Percentiles rank a stretch among this genome's conserved stretches.
These are phyloP conservation scores for Cytospora leucostoma DNA, from an alignment of 2,329 filamentous ascomycete species.

Conservation along the genomic window DNA sequence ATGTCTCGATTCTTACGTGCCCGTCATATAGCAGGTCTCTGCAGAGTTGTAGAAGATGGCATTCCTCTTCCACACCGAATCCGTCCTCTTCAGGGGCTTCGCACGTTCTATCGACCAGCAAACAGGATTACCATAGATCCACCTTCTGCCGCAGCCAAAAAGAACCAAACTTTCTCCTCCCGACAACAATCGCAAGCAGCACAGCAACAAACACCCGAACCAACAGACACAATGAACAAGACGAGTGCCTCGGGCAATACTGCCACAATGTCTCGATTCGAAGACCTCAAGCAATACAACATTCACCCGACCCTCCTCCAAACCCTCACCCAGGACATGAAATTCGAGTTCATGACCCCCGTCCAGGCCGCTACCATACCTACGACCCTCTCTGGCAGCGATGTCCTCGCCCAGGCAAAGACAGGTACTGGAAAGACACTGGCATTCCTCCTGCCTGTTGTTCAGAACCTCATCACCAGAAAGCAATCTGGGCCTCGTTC, in stretches of 20 bases:
- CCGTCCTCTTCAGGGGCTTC: background rate
- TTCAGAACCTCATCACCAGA: constrained; percentile 69
- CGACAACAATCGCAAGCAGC: background rate
- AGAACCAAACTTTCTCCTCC: background rate
- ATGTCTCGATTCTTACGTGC: background rate
- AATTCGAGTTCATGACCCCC: constrained; percentile 56
- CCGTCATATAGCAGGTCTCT: background rate
- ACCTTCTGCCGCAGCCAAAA: background rate
- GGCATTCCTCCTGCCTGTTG: constrained; percentile 79
- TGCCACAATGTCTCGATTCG: constrained; percentile 40
- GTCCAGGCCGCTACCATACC: constrained; percentile 56
- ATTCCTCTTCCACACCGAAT: background rate
- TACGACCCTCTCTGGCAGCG: constrained; percentile 48
- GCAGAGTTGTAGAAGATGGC: background rate
- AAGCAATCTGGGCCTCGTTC: constrained; percentile 30
- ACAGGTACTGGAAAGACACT: constrained; percentile 87
- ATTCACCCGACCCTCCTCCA: constrained; percentile 50
- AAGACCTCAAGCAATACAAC: constrained; percentile 44
- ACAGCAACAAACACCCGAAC: background rate
- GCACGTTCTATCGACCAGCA: background rate
- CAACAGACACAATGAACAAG: background rate
- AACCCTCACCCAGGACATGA: constrained; percentile 51
- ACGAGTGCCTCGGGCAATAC: constrained; percentile 3
- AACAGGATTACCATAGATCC: background rate
- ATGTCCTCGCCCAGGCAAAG: constrained; percentile 76